phyloP scores from a whole-genome alignment of 495 filamentous ascomycete species.

The Talaromyces liani region DNA sequence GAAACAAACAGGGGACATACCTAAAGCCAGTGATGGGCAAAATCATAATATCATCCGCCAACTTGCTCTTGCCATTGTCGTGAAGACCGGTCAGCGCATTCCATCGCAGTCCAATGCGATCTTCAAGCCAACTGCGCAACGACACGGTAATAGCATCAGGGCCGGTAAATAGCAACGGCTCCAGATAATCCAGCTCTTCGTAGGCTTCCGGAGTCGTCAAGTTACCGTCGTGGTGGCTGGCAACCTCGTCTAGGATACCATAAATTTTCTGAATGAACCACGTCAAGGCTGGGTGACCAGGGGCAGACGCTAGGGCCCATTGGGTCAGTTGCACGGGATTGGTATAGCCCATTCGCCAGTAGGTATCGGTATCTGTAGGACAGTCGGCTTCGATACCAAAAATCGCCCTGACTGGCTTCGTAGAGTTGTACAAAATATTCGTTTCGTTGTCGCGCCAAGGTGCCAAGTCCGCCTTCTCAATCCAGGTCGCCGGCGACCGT shows the following conservation, averaged over 20 bases:
- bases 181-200: constrained; percentile 7
- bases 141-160: constrained; percentile 9
- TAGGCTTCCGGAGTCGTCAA: constrained; percentile 3
- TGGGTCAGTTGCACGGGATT: constrained; percentile 17
- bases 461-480: constrained; percentile 8
- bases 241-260: constrained; percentile 8
- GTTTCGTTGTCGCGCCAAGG: constrained; percentile 10
- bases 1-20: neutral
- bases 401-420: constrained; percentile 10
- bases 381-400: constrained; percentile 15
- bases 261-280: constrained; percentile 11
- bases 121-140: constrained; percentile 6
- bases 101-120: constrained; percentile 9
- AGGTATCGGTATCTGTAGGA: constrained; percentile 9
- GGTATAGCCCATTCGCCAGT: constrained; percentile 18
- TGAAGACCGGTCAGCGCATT: constrained; percentile 10
- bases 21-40: constrained; percentile 10
- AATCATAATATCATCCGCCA: constrained; percentile 10
- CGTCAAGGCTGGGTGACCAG: constrained; percentile 12
- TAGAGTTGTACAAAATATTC: constrained; percentile 8
- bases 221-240: constrained; percentile 6
- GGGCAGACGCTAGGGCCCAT: constrained; percentile 14
- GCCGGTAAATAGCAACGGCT: constrained; percentile 9
- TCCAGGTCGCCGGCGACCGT: constrained; percentile 12
- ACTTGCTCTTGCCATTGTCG: constrained; percentile 10